Base-by-base conservation (phyloP, 495 filamentous ascomycete genomes). In the Penicillium tannophilum region DNA sequence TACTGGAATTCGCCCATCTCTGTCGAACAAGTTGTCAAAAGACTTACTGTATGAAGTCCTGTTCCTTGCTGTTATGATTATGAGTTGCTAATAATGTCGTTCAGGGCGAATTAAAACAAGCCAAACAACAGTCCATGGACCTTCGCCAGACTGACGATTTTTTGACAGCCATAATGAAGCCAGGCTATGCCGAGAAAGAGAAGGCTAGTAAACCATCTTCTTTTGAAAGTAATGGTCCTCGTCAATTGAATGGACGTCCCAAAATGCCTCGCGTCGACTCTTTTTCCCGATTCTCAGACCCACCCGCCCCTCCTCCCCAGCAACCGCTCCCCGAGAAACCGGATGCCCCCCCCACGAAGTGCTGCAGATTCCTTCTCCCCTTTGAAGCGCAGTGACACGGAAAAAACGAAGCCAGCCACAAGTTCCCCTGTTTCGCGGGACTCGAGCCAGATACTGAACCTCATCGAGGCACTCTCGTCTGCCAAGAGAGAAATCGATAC, bases 11-110 rank as follows among this genome's bases (percentile, higher is more conserved):
- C 88, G 16, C 90, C 92, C 2, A 87, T 97, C 35, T 93, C 92
- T 10, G 92, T 95, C 52, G 94, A 98, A 64, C 90, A 96, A 61
- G 90, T 98, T 39, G 91, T 97, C 33, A 97, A 97, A 72, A 89
- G 87, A 68, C 83, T 98, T 44, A 90, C 90, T 62, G 94, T 97
- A 84, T 82, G 90, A 79, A 51, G 35, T 16, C 43, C 36, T 46
- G 7, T 30, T 56, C 0, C 5, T 16, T 19, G 16, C 31, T 17
- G 6, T 17, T 30, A n/a, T 26, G 11, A 2, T 48, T 17, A 36
- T 19, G 7, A 7, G 4, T 26, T 8, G n/a, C 68, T 68, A 55
- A 71, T 39, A n/a, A 12, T 31, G 17, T 52, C 17, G 8, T 50
- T 36, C 42, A 98, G 94, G 79, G 82, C 62, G 94, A 98, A 71